Conservation (phyloP, 2,329 filamentous ascomycete species). For the Cercospora sp. region DNA sequence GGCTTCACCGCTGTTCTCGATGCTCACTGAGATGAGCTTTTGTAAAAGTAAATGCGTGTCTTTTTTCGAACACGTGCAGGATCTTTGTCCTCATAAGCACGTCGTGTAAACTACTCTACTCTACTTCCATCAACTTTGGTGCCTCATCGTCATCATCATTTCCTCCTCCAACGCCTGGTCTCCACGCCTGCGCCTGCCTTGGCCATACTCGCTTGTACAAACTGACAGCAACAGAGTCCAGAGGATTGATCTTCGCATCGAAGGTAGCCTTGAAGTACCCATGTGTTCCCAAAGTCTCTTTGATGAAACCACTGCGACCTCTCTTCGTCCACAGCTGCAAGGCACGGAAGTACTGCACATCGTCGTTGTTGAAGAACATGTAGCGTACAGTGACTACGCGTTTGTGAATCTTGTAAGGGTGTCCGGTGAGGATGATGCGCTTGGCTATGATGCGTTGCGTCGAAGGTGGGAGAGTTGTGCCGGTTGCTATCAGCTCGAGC, state of each 20-base stretch:
- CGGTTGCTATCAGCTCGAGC: constrained; percentile 78
- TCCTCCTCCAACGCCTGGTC: constrained; percentile 6
- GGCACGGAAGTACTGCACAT: constrained; percentile 97
- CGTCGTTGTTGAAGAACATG: constrained; percentile 98
- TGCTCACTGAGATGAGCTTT: neutral
- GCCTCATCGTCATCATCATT: constrained; percentile 14
- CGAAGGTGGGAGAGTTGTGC: constrained; percentile 80
- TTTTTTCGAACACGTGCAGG: neutral
- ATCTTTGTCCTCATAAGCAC: neutral
- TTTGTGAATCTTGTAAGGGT: constrained; percentile 99
- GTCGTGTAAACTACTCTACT: neutral
- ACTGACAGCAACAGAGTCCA: constrained; percentile 89
- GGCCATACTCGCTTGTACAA: constrained; percentile 62
- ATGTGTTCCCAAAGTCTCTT: constrained; percentile 91
- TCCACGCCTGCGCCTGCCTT: constrained; percentile 44
- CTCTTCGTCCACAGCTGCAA: constrained; percentile 91
- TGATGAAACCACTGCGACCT: constrained; percentile 85
- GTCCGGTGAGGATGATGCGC: constrained; percentile 87
- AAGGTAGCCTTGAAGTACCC: constrained; percentile 99
- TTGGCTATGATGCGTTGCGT: constrained; percentile 81
- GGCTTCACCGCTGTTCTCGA: neutral
- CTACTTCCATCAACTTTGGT: constrained; percentile 25
- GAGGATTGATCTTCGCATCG: constrained; percentile 91
- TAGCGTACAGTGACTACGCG: constrained; percentile 94
- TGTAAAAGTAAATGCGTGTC: neutral